These are phyloP conservation scores for Saussurea involucrata DNA, from an alignment of 129 eudicot genomes.

Conservation along the genomic window DNA sequence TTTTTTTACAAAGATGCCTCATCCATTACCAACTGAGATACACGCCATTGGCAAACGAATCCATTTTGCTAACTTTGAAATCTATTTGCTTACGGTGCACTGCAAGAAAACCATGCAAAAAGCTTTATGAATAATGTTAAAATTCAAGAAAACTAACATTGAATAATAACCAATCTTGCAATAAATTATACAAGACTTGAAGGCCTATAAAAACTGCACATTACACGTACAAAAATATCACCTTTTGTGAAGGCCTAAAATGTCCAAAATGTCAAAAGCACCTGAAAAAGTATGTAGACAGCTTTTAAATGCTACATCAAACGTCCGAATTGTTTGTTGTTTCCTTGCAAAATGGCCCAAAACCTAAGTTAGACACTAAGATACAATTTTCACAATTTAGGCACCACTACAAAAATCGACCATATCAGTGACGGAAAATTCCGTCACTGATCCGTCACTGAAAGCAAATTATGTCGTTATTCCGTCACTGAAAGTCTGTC, in stretches of 20 bases:
- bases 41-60: too few species aligned
- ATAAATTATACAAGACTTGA: background rate
- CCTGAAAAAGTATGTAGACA: background rate
- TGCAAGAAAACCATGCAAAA: background rate
- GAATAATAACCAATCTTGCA: background rate
- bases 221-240: background rate
- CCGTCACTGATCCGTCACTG: too few species aligned
- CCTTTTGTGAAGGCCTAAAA: background rate
- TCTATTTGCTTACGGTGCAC: background rate
- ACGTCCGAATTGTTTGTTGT: background rate
- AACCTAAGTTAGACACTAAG: background rate
- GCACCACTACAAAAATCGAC: too few species aligned
- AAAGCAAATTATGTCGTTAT: too few species aligned
- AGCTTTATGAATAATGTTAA: background rate
- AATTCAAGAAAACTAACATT: background rate
- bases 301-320: conserved; percentile 1
- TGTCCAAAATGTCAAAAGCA: background rate
- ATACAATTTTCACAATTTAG: background rate
- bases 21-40: too few species aligned
- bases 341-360: background rate
- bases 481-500: too few species aligned
- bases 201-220: background rate
- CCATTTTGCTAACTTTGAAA: background rate
- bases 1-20: too few species aligned
- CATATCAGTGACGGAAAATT: too few species aligned